Base-by-base conservation (phyloP, 169 alveolate genomes). In the Eimeria zaria region DNA sequence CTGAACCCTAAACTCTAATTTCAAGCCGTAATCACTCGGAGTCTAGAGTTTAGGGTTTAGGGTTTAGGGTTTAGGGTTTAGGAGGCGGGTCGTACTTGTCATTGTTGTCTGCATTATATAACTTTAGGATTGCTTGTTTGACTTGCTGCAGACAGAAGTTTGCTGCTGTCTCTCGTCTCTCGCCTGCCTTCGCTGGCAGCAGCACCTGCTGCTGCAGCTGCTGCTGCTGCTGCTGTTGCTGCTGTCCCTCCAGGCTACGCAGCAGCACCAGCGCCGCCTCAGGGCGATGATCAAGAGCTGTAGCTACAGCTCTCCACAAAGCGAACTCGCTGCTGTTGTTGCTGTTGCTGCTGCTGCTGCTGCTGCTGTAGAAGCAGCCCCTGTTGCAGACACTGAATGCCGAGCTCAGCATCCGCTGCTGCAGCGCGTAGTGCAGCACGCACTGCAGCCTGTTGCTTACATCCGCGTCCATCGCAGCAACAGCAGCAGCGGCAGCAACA, bases 361-460 rank as follows among this genome's bases (percentile, higher is more conserved):
- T 5, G 30, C 30, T 53, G 30, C 22, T 7, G 62, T 78, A 78
- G 60, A 78, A 78, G 41, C 53, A 44, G 1, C 88, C 88, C 88
- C 88, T 36, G 64, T 24, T 46, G 88, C 88, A 78, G 53, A 46
- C 62, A 22, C 64, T 64, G n/a, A 78, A 36, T 4, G 88, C 88
- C 11, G 88, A 44, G 36, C 60, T 36, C 62, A 78, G 39, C 16
- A 78, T 9, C 36, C 88, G 64, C 64, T 78, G 55, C 64, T 46
- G 39, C 62, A 78, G 88, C 41, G 88, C 88, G 64, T 44, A 78
- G 62, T 78, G 88, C 62, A 78, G 88, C 41, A 44, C n/a, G 88
- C 88, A 78, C 62, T 78, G 88, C 88, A 78, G 36, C 22, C 88
- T 60, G 30, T 22, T 64, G 9, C 62, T 18, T 7, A 78, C 88